These are phyloP conservation scores for Dictyophora rubrovolvata DNA, from an alignment of 768 basidiomycete species.

Conservation along the genomic window DNA sequence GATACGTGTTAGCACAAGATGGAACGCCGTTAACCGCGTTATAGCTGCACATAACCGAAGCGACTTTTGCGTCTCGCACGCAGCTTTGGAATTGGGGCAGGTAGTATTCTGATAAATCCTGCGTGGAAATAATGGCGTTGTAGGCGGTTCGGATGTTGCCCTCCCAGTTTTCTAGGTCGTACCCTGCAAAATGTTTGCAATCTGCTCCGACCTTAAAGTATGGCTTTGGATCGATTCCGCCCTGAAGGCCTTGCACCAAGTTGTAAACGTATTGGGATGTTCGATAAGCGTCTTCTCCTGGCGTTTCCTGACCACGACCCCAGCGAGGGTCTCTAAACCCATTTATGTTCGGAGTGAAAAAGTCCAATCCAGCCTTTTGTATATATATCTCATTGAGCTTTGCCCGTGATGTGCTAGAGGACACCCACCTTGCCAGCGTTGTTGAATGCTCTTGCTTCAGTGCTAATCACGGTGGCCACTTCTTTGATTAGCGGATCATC, in stretches of 20 bases:
- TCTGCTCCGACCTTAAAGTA: slow-evolving; percentile 44
- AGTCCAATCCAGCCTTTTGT: slow-evolving; percentile 37
- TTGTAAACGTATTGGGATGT: slow-evolving; percentile 43
- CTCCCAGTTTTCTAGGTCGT: slow-evolving; percentile 49
- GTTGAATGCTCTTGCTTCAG: slow-evolving; percentile 49
- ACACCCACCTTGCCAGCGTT: slow-evolving; percentile 29
- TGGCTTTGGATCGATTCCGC: slow-evolving; percentile 42
- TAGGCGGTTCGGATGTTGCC: slow-evolving; percentile 40
- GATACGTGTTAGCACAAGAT: slow-evolving; percentile 41
- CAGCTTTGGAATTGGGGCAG: slow-evolving; percentile 47
- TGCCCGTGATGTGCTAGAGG: background rate
- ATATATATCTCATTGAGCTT: background rate
- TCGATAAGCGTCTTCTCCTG: slow-evolving; percentile 50
- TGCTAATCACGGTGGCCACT: slow-evolving; percentile 42
- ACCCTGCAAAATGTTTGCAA: slow-evolving; percentile 53
- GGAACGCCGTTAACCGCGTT: slow-evolving; percentile 54
- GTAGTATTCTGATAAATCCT: slow-evolving; percentile 49
- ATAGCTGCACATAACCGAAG: slow-evolving; percentile 54
- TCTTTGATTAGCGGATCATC: slow-evolving; percentile 41
- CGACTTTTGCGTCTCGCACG: slow-evolving; percentile 51
- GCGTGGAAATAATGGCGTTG: slow-evolving; percentile 42
- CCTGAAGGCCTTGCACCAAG: slow-evolving; percentile 45
- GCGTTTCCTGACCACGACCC: slow-evolving; percentile 54
- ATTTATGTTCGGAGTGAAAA: slow-evolving; percentile 43
- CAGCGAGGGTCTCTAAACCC: slow-evolving; percentile 54